Base-by-base conservation (phyloP, 2,329 filamentous ascomycete genomes). In the Gaeumannomyces sp. region DNA sequence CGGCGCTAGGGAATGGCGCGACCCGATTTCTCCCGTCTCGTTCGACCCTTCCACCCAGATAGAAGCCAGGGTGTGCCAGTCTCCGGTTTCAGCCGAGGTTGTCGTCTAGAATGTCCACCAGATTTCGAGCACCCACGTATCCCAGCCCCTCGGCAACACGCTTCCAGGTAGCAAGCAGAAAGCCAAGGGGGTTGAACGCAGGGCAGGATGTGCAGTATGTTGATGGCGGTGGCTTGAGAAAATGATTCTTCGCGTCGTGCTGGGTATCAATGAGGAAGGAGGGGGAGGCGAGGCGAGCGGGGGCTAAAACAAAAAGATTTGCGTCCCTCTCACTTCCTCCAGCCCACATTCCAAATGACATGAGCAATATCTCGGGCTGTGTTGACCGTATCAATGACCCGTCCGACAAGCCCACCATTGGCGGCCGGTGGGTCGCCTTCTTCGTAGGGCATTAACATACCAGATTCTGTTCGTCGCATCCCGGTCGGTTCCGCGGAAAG, bases 371-470 rank as follows among this genome's bases (percentile, higher is more conserved):
- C 87, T 71, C 86, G 85, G 69, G 86, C 87, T 62, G 87, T 89
- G 76, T 89, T 89, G 76, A 89, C 85, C 71, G 91, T 94, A 77
- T 96, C 91, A 73, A 93, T 87, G 62, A 96, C 88, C 71, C 89
- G 87, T 67, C 91, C 90, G 72, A 96, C 85, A 64, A 96, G 82
- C 60, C 89, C 89, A 63, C 83, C 80, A 71, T 79, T 85, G 67
- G 82, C 79, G 62, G 77, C 81, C 60, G 76, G 82, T 73, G 76
- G 80, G 68, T 92, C 90, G 66, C 87, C 87, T 70, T 93, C 89
- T 70, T 93, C 90, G 70, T 89, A 90, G 10, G 92, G 91, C 90
- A 96, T 93, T 71, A 96, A 90, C 91, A 96, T 96, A 70, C 92
- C 93, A 56, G 92, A 95, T 62, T 87, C 82, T 27, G 92, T 96